These are phyloP conservation scores for Colletotrichum liriopes DNA, from an alignment of 2,329 filamentous ascomycete species.

Conservation along the genomic window DNA sequence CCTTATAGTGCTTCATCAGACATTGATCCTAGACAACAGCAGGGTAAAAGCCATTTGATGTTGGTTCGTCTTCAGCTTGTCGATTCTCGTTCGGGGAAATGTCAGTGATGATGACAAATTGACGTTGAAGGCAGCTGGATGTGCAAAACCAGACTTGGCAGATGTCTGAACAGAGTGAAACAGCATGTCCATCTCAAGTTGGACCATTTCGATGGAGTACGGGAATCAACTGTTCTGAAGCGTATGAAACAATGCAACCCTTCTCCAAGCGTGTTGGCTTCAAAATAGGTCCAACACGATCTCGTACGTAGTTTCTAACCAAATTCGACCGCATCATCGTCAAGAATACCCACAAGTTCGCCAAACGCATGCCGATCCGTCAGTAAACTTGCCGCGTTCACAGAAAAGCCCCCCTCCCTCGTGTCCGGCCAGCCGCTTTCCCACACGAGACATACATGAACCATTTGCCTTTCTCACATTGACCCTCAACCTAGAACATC, in stretches of 20 bases:
- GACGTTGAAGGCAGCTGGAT: not conserved
- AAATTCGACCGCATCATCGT: not conserved
- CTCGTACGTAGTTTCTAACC: too few relatives aligned
- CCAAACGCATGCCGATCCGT: not conserved
- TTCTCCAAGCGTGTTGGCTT: too few relatives aligned
- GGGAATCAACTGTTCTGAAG: not conserved
- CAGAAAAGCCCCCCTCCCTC: not conserved
- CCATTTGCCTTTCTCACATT: not conserved
- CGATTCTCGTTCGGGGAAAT: not conserved
- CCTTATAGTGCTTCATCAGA: not conserved
- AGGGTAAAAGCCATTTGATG: too few relatives aligned
- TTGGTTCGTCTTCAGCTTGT: not conserved
- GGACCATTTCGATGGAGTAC: too few relatives aligned
- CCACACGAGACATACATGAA: conserved; percentile 2
- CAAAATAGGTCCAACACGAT: too few relatives aligned
- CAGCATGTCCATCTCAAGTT: too few relatives aligned
- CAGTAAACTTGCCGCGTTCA: too few relatives aligned
- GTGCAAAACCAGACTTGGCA: too few relatives aligned
- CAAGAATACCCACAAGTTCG: not conserved
- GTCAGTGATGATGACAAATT: not conserved
- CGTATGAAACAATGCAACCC: not conserved
- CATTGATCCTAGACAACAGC: not conserved
- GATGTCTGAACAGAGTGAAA: not conserved
- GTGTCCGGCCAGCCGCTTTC: not conserved
- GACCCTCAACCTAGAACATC: not conserved